Evolutionary conservation across 2,329 filamentous ascomycete genomes (phyloP), one percentile per base, ranked within the genome.

Genomic region (Microsporum ferrugineum): DNA sequence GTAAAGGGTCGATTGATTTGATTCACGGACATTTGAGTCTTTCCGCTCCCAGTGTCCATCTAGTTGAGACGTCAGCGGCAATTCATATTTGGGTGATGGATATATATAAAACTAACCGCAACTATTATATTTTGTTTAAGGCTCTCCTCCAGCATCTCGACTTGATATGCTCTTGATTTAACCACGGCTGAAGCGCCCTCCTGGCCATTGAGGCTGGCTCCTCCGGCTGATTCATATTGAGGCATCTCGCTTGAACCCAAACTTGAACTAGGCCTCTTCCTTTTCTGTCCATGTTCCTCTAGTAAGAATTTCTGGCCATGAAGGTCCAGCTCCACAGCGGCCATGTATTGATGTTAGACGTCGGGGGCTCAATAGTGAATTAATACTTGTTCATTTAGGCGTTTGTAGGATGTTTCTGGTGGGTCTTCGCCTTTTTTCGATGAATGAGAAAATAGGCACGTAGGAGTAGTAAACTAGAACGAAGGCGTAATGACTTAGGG

Each of bases 21-120:
- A 17, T 38, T 33, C 6, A 56, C 80, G 73, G 80, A 89, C 87
- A 91, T 82, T 65, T 87, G 84, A 2, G 88, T 91, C 71, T 91
- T 91, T 1, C 88, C 88, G 65, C 83, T 89, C 0, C 88, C 88
- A 0, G 88, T 91, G 64, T 88, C 87, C 88, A 91, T 91, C 86
- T 88, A 60, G 31, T 57, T 60, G 45, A 34, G n/a, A 49, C 14
- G 53, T 45, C 17, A 55, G 8, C 38, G 36, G 47, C 31, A 43
- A 47, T 33, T 38, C 17, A 49, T 5, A 1, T 7, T 5, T 5
- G 3, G 2, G 17, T 4, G 10, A 2, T 33, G 6, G 33, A 17
- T 31, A 29, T 12, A 43, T n/a, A 51, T 17, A 27, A 23, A 45
- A 66, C 72, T 65, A 75, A 89, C 87, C 31, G 83, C 83, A 59